Evolutionary conservation across 306 rosid genomes (phyloP).

Genomic region (Cyclanthera cordifolia): DNA sequence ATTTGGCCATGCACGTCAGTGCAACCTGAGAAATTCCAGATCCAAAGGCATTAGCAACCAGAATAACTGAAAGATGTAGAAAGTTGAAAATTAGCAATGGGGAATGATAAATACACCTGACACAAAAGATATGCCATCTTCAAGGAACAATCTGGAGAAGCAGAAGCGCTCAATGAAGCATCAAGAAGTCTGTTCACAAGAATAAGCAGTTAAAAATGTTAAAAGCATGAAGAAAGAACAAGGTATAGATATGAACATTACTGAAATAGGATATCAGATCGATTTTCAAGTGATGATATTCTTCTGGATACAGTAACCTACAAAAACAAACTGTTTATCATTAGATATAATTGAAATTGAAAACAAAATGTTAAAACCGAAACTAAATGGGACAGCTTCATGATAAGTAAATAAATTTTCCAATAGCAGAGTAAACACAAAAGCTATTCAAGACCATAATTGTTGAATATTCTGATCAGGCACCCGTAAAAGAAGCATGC

Average conservation of each 20-base stretch:
- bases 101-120: constrained; percentile 36
- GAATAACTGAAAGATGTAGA: not conserved
- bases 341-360: not conserved
- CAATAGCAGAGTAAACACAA: not conserved
- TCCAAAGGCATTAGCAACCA: constrained; percentile 10
- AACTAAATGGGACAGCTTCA: not conserved
- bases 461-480: not conserved
- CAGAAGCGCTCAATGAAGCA: constrained; percentile 70
- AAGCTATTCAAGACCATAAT: not conserved
- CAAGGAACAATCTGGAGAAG: constrained; percentile 91
- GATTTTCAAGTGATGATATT: constrained; percentile 67
- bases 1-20: constrained; percentile 90
- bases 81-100: not conserved
- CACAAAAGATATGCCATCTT: constrained; percentile 84
- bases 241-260: constrained; percentile 28
- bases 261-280: constrained; percentile 80
- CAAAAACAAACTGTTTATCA: not conserved
- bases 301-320: constrained; percentile 82
- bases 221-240: constrained; percentile 5
- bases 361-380: not conserved
- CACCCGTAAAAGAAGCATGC: not conserved
- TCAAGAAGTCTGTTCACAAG: constrained; percentile 58
- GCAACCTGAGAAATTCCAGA: constrained; percentile 50
- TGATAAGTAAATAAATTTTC: not conserved
- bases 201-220: constrained; percentile 6